A percentile compares a stretch with the other conserved stretches of the same genome.
Conservation (phyloP, 768 basidiomycete species). For the Hemileccinum impolitum region DNA sequence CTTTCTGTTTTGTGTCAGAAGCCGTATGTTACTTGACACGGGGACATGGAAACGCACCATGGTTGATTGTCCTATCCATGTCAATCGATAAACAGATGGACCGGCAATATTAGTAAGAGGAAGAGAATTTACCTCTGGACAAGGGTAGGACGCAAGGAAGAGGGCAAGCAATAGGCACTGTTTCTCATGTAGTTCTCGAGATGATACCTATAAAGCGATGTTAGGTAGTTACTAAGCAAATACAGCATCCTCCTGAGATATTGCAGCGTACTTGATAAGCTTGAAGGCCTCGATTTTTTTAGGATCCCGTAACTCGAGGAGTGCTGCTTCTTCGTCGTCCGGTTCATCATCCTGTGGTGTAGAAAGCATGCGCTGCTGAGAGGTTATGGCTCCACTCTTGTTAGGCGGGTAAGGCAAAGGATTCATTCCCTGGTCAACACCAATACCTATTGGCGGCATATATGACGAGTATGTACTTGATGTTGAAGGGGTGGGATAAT, state of each 20-base stretch:
- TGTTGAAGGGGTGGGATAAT: conserved; percentile 41
- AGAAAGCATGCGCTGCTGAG: conserved; percentile 25
- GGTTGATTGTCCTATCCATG: conserved; percentile 66
- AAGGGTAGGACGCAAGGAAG: conserved; percentile 83
- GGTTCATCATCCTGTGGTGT: conserved; percentile 39
- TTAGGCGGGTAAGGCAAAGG: conserved; percentile 47
- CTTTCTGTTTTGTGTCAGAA: conserved; percentile 54
- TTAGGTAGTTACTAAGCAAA: conserved; percentile 2
- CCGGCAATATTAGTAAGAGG: neutral
- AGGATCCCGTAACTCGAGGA: conserved; percentile 44
- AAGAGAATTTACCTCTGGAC: conserved; percentile 63
- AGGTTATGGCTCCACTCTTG: conserved; percentile 22
- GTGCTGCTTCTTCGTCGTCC: conserved; percentile 50
- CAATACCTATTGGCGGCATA: conserved; percentile 55
- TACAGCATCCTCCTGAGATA: neutral
- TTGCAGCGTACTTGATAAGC: conserved; percentile 61
- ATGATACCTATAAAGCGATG: conserved; percentile 61
- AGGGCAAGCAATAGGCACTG: conserved; percentile 81
- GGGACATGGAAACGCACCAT: conserved; percentile 49
- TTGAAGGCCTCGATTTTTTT: conserved; percentile 79
- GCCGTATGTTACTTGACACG: neutral
- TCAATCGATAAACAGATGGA: conserved; percentile 2
- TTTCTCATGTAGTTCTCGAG: conserved; percentile 87
- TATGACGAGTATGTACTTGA: conserved; percentile 40
- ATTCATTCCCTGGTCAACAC: conserved; percentile 51